Base-by-base conservation (phyloP, 1,139 yeast species). In the Spathaspora sp. region DNA sequence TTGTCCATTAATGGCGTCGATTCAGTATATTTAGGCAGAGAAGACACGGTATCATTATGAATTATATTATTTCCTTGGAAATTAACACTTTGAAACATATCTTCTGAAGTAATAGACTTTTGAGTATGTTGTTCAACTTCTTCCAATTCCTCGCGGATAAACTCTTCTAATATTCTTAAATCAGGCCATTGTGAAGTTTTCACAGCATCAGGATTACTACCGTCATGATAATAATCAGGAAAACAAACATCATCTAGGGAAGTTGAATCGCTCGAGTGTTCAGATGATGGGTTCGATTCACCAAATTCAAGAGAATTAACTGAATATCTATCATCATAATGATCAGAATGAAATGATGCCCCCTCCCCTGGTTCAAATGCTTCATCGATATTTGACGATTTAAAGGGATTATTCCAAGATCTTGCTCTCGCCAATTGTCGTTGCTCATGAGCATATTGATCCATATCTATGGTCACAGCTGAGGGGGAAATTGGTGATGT, bases 231-330 rank as follows among this genome's bases (percentile, higher is more conserved):
- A 54, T 72, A 73, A 45, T 72, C 76, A 1, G 95, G 95, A 61
- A 87, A 80, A 60, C 95, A 89, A 23, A 93, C 99, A 64, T 93
- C 98, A 60, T 86, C 91, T 48, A 91, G 68, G 0, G 96, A 86
- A 1, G 79, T 71, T 6, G 93, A 83, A 48, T 82, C 84, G 25
- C 90, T 81, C 13, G 86, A 76, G 51, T 91, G 77, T 48, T 90
- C 81, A 13, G 88, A 80, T 1, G 86, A 76, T 1, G 95, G 95
- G 55, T 86, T 85, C 8, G 91, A 85, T 38, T 72, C 75, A 3
- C 79, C 79, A 56, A 74, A 69, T 59, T 77, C 70, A 56, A 72
- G 52, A 52, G 74, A 62, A 53, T 68, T 61, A 50, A 67, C 50
- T 15, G 67, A 60, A 38, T 57, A 56, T 17, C 55, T 61, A 39